A percentile compares a stretch with the other conserved stretches of the same genome.
Evolutionary conservation across 768 basidiomycete genomes (phyloP).

Genomic region (Tylopilus vinaceipallidus): DNA sequence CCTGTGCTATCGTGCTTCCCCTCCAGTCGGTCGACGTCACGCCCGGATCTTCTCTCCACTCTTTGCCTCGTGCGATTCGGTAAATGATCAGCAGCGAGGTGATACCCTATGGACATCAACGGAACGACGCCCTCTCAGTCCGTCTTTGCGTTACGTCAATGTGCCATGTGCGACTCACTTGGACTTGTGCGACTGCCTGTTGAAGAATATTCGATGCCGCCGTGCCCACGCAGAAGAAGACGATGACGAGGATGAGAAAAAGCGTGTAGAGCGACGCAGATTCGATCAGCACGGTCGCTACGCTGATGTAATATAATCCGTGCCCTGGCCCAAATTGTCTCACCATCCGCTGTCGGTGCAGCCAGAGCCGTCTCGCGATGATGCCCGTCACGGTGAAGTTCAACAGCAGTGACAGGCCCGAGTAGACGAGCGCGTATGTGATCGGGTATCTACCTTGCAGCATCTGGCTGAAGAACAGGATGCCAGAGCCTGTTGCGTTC

Average conservation of each 20-base stretch:
- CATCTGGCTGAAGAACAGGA: slow-evolving; percentile 1
- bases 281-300: slow-evolving; percentile 15
- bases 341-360: slow-evolving; percentile 10
- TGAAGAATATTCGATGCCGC: slow-evolving; percentile 8
- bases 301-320: slow-evolving; percentile 10
- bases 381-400: slow-evolving; percentile 18
- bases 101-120: slow-evolving; percentile 12
- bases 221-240: slow-evolving; percentile 3
- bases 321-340: slow-evolving; percentile 13
- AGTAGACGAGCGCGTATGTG: slow-evolving; percentile 4
- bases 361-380: slow-evolving; percentile 16
- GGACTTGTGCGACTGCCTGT: slow-evolving; percentile 19
- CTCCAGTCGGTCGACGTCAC: slow-evolving; percentile 18
- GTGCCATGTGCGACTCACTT: slow-evolving; percentile 5
- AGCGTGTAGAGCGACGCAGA: slow-evolving; percentile 18
- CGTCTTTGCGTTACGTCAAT: neutral
- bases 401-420: slow-evolving; percentile 10
- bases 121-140: neutral
- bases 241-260: slow-evolving; percentile 16
- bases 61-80: slow-evolving; percentile 19
- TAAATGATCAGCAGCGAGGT: slow-evolving; percentile 20
- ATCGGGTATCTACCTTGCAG: neutral
- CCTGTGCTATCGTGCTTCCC: slow-evolving; percentile 2
- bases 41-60: slow-evolving; percentile 3
- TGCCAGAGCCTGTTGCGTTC: slow-evolving; percentile 3